These are phyloP conservation scores for Smittium culicis DNA, from an alignment of 371 early-diverging fungal genomes.

Conservation along the genomic window DNA sequence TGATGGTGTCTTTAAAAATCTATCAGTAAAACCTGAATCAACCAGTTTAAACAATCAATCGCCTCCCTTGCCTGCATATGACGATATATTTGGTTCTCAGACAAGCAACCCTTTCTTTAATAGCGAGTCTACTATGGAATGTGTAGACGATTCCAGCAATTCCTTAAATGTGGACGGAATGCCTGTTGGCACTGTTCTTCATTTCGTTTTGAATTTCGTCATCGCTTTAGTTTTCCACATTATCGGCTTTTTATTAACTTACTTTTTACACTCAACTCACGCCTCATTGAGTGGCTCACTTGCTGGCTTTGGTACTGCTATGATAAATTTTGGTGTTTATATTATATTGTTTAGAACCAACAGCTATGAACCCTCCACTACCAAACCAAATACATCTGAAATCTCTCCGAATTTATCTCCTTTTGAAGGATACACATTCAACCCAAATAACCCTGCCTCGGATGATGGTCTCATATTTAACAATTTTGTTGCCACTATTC, in stretches of 20 bases:
- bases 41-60: background rate
- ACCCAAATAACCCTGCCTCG: background rate
- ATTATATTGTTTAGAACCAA: too few relatives aligned
- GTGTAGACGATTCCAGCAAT: slow-evolving; percentile 31
- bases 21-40: background rate
- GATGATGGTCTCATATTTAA: background rate
- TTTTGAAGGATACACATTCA: background rate
- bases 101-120: slow-evolving; percentile 25
- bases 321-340: slow-evolving; percentile 29
- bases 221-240: slow-evolving; percentile 32
- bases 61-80: slow-evolving; percentile 22
- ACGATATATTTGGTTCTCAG: slow-evolving; percentile 28
- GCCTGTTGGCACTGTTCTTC: slow-evolving; percentile 28
- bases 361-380: too few relatives aligned
- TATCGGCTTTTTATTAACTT: slow-evolving; percentile 34
- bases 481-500: background rate
- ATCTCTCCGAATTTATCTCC: too few relatives aligned
- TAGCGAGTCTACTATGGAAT: slow-evolving; percentile 32
- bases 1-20: background rate
- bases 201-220: slow-evolving; percentile 27
- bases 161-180: slow-evolving; percentile 31
- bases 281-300: slow-evolving; percentile 30
- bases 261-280: slow-evolving; percentile 31
- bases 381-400: too few relatives aligned
- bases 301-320: slow-evolving; percentile 31